A percentile compares a stretch with the other conserved stretches of the same genome.
Conservation (phyloP, 805 yeast species). For the Peterozyma xylosa region DNA sequence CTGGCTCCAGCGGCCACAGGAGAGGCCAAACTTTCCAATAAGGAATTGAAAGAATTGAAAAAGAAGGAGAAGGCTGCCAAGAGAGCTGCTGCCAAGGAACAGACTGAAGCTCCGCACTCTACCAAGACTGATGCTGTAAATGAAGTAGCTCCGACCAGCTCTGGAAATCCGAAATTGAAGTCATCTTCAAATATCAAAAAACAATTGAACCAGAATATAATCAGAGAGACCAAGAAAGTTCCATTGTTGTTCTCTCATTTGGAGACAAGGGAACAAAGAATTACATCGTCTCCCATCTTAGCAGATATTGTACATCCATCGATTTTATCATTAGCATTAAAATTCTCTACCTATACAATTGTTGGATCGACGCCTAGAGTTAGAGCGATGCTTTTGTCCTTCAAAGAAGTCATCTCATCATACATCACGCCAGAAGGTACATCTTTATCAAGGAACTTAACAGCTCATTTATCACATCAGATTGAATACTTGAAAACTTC, state of each 20-base stretch:
- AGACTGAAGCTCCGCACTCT: conserved; percentile 28
- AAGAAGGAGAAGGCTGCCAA: conserved; percentile 89
- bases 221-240: conserved; percentile 37
- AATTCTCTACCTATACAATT: conserved; percentile 74
- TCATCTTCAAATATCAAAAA: conserved; percentile 45
- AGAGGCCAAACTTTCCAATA: conserved; percentile 42
- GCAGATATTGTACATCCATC: conserved; percentile 81
- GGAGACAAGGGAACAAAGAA: conserved; percentile 73
- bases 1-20: not conserved
- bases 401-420: conserved; percentile 70
- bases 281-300: conserved; percentile 45
- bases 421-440: conserved; percentile 83
- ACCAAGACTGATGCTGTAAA: conserved; percentile 6
- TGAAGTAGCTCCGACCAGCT: not conserved
- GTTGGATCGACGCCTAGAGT: conserved; percentile 90
- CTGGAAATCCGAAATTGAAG: conserved; percentile 31
- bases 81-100: conserved; percentile 80
- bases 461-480: conserved; percentile 83
- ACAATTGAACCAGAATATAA: conserved; percentile 44
- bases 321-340: conserved; percentile 68
- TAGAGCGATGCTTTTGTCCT: conserved; percentile 75
- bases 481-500: conserved; percentile 88
- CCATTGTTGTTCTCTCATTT: conserved; percentile 72
- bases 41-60: conserved; percentile 80
- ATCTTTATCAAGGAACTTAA: conserved; percentile 79